Evolutionary conservation across 2,329 filamentous ascomycete species (phyloP), one percentile per base, ranked within the genome.

Genomic region (Fusarium virguliforme): DNA sequence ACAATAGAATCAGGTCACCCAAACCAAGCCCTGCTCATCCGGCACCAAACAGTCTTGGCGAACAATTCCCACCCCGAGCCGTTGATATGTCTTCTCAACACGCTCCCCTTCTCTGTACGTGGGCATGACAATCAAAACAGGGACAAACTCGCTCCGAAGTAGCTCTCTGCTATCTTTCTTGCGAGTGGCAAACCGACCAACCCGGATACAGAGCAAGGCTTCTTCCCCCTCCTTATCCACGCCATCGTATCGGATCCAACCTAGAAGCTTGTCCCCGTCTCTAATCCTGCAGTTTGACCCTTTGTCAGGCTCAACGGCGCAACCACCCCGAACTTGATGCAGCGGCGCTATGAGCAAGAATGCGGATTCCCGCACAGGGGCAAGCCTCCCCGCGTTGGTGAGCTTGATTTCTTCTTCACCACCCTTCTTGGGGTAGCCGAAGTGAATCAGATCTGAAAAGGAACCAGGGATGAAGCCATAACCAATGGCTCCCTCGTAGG

Each of bases 51-150:
- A 48, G 8, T 3, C 43, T 6, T 48, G 13, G 6, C 24, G 26
- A 3, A 48, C 6, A 9, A 48, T 48, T 3, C 24, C 43, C 24
- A 28, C 43, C 3, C 43, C 43, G 4, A 48, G 8, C 5, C 43
- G 26, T n/a, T n/a, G 24, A 48, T 48, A 48, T 28, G 43, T 48
- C 43, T n/a, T 48, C 8, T 28, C 26, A 48, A 48, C 24, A n/a
- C 26, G 13, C 5, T 26, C 28, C 13, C 43, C 43, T 8, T n/a
- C 43, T 48, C 13, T 48, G 4, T 10, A 6, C 0, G 15, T 48
- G 24, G 43, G 43, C 0, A 8, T 48, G 24, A 48, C 13, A 28
- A 28, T 13, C 24, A 48, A 10, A n/a, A 28, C 8, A n/a, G 43
- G 13, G 3, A 24, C 24, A 8, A 46, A 46, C 5, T n/a, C 8